Base-by-base conservation (phyloP, 371 early-diverging fungal species). In the Blakeslea trispora region DNA sequence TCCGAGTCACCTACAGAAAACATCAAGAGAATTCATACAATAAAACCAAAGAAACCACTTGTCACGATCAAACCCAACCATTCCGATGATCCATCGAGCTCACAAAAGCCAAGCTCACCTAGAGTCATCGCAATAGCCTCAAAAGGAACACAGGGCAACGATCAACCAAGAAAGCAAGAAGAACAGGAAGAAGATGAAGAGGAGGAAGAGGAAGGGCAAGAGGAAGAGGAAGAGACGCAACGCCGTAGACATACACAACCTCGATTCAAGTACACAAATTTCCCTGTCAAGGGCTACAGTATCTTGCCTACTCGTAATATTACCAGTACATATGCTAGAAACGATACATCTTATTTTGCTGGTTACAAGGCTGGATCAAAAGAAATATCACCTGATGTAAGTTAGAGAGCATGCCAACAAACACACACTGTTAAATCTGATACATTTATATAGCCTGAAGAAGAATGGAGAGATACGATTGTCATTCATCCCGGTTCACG, bases 401-500 rank as follows among this genome's bases (percentile, higher is more conserved):
- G 71, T 39, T 37, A n/a, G n/a, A n/a, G n/a, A n/a, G n/a, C n/a
- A n/a, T n/a, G n/a, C n/a, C n/a, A n/a, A n/a, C n/a, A n/a, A n/a
- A n/a, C n/a, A n/a, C n/a, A n/a, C n/a, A n/a, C n/a, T n/a, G n/a
- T n/a, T n/a, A n/a, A n/a, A n/a, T n/a, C n/a, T n/a, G n/a, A n/a
- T n/a, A n/a, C n/a, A n/a, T n/a, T n/a, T n/a, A n/a, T n/a, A n/a
- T 65, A 77, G 76, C 58, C 77, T 21, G 74, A 74, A 18, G 72
- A 73, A 55, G 81, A 81, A 59, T 72, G 72, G 64, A 62, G 60
- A 31, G 80, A 88, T 52, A 85, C 90, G 14, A 84, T 94, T 41
- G 83, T 95, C 6, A 87, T 95, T 47, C 93, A 95, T 45, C 90
- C 94, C 10, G 95, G 95, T 24, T 94, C 94, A 45, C 79, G 87